Evolutionary conservation across 495 filamentous ascomycete species (phyloP).

Genomic region (Clohesyomyces aquaticus): DNA sequence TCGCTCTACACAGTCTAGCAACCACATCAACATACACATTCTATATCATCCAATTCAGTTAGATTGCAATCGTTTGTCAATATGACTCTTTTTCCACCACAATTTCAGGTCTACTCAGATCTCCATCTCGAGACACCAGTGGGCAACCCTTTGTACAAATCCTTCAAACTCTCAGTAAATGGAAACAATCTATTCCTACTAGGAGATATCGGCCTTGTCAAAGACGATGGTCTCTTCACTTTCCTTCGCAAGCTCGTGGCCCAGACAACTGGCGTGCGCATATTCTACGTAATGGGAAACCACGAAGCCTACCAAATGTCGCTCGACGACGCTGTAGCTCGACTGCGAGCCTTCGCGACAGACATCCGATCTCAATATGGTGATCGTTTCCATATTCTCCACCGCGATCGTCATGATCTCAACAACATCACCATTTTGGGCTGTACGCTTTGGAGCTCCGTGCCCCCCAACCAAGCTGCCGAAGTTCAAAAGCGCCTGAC

Average conservation of each 20-base stretch:
- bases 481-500: not conserved
- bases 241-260: slow-evolving; percentile 55
- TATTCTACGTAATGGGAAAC: slow-evolving; percentile 61
- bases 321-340: slow-evolving; percentile 30
- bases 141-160: slow-evolving; percentile 48
- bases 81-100: slow-evolving; percentile 19
- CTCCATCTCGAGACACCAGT: slow-evolving; percentile 57
- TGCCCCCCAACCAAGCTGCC: not conserved
- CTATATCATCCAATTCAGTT: too few relatives aligned
- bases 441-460: slow-evolving; percentile 52
- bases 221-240: slow-evolving; percentile 49
- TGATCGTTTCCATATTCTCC: slow-evolving; percentile 22
- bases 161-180: slow-evolving; percentile 51
- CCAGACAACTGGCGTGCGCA: slow-evolving; percentile 47
- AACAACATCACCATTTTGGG: slow-evolving; percentile 50
- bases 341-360: slow-evolving; percentile 37
- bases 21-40: too few relatives aligned
- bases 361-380: not conserved
- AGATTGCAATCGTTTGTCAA: too few relatives aligned
- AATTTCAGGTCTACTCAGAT: slow-evolving; percentile 61
- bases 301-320: slow-evolving; percentile 60
- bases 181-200: slow-evolving; percentile 60
- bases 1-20: too few relatives aligned
- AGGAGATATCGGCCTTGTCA: slow-evolving; percentile 59
- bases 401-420: slow-evolving; percentile 52